phyloP scores from a whole-genome alignment of 306 rosid species.

The Chamaecrista fasciculata region DNA sequence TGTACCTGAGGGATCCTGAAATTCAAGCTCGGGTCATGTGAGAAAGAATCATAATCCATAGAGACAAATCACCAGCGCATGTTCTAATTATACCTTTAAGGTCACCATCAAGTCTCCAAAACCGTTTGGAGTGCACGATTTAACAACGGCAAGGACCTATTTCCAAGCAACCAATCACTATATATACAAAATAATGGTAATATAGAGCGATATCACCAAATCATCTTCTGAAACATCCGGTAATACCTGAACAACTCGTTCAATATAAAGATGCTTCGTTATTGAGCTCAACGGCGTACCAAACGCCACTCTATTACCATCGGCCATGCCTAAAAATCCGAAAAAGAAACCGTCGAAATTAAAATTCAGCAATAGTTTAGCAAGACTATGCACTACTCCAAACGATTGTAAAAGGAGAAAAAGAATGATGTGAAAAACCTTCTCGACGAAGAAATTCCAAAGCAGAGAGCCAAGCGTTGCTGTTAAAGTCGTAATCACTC shows the following conservation, averaged over 20 bases:
- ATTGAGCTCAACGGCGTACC: slow-evolving; percentile 49
- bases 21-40: slow-evolving; percentile 8
- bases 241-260: slow-evolving; percentile 44
- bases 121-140: slow-evolving; percentile 70
- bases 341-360: neutral
- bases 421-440: slow-evolving; percentile 22
- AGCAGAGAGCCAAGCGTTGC: slow-evolving; percentile 62
- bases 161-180: slow-evolving; percentile 1
- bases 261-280: slow-evolving; percentile 36
- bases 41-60: neutral
- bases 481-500: slow-evolving; percentile 34
- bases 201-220: neutral
- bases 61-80: neutral
- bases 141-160: slow-evolving; percentile 59
- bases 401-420: neutral
- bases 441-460: slow-evolving; percentile 36
- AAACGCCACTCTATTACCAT: neutral
- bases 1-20: slow-evolving; percentile 78
- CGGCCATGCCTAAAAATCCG: slow-evolving; percentile 20
- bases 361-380: neutral
- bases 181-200: neutral
- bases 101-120: slow-evolving; percentile 69
- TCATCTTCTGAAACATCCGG: neutral
- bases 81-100: slow-evolving; percentile 49
- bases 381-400: neutral